A percentile compares a stretch with the other conserved stretches of the same genome.
Evolutionary conservation across 192 early-diverging fungal species (phyloP).

Genomic region (Entrophospora sp.): DNA sequence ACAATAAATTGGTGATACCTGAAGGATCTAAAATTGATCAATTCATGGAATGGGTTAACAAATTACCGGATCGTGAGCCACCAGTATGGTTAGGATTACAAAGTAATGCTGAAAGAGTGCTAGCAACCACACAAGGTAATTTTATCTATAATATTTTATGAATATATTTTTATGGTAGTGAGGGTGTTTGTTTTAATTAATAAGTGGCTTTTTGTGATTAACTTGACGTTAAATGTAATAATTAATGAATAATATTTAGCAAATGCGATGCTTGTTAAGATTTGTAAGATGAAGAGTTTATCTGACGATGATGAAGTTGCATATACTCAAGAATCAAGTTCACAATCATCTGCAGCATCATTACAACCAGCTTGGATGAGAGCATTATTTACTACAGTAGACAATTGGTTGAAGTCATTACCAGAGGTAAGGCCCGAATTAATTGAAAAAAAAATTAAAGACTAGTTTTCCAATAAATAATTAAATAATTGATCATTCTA

Average conservation of each 20-base stretch:
- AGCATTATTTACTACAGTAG: conserved; percentile 39
- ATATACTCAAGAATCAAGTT: conserved; percentile 26
- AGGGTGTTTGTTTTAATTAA: no score
- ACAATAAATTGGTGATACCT: conserved; percentile 55
- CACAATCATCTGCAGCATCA: conserved; percentile 15
- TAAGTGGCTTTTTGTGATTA: no score
- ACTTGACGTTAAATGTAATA: no score
- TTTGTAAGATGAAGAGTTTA: conserved; percentile 73
- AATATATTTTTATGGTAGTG: no score
- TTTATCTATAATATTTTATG: not conserved
- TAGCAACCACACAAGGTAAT: conserved; percentile 73
- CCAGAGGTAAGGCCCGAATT: conserved; percentile 20
- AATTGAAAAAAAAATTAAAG: conserved; percentile 12
- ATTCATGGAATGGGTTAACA: conserved; percentile 83
- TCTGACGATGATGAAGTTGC: conserved; percentile 74
- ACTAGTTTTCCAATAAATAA: no score
- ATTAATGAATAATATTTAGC: no score
- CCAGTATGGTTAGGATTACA: conserved; percentile 97
- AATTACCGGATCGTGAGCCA: conserved; percentile 84
- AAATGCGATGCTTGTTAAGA: conserved; percentile 70
- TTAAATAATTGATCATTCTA: no score
- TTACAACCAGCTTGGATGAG: conserved; percentile 74
- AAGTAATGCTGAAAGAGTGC: conserved; percentile 82
- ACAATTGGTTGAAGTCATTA: conserved; percentile 50
- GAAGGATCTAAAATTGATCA: conserved; percentile 80